A percentile compares a stretch with the other conserved stretches of the same genome.
These are phyloP conservation scores for Trametes sp. DNA, from an alignment of 1,284 basidiomycete genomes.

Conservation along the genomic window DNA sequence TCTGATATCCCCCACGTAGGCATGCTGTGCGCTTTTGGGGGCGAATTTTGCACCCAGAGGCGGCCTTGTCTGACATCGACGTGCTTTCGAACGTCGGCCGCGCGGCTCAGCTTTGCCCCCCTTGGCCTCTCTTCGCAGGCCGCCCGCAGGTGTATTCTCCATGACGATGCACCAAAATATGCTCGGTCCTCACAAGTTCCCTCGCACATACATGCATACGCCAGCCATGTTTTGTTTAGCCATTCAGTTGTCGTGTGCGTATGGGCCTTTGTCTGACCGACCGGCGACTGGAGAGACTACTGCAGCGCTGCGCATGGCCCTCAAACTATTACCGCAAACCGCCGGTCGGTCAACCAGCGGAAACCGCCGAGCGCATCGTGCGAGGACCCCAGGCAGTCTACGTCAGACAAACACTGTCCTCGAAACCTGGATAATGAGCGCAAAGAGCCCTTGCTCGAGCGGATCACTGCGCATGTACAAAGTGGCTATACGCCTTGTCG, in stretches of 20 bases:
- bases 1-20: background rate
- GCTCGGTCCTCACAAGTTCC: background rate
- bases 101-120: too few relatives aligned
- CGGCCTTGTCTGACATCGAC: constrained; percentile 2
- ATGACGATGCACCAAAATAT: constrained; percentile 2
- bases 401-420: too few relatives aligned
- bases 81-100: constrained; percentile 5
- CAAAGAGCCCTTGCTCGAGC: too few relatives aligned
- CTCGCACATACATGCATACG: too few relatives aligned
- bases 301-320: background rate
- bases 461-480: too few relatives aligned
- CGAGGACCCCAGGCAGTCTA: too few relatives aligned
- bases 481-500: too few relatives aligned
- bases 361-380: constrained; percentile 13
- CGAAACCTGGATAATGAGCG: too few relatives aligned
- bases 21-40: constrained; percentile 3
- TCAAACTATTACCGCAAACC: background rate
- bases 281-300: background rate
- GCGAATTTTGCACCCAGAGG: constrained; percentile 7
- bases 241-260: background rate
- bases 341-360: too few relatives aligned
- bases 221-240: too few relatives aligned
- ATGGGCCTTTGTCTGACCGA: background rate
- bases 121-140: background rate
- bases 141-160: background rate